Percentiles rank a stretch among this genome's conserved stretches.
phyloP scores from a whole-genome alignment of 352 stramenopile genomes.

The Phytophthora podocarpi region DNA sequence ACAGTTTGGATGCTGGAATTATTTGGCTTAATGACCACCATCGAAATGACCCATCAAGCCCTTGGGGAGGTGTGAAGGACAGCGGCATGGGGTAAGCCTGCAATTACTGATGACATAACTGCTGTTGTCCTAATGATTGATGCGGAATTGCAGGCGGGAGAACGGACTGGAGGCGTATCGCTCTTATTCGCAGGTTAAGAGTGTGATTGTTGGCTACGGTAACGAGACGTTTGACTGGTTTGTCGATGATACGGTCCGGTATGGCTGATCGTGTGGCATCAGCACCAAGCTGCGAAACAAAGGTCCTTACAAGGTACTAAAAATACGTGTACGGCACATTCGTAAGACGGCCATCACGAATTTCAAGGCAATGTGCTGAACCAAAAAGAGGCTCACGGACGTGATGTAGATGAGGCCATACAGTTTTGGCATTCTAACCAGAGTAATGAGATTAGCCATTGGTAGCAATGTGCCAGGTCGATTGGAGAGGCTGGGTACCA shows the following conservation, averaged over 20 bases:
- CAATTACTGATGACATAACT: too few relatives aligned
- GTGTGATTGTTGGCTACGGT: conserved; percentile 62
- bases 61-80: conserved; percentile 77
- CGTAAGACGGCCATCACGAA: too few relatives aligned
- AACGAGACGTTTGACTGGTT: conserved; percentile 85
- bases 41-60: conserved; percentile 58
- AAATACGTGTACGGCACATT: too few relatives aligned
- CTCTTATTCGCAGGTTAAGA: conserved; percentile 85
- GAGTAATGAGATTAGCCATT: too few relatives aligned
- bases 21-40: conserved; percentile 91
- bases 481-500: not conserved
- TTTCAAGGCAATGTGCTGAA: too few relatives aligned
- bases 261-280: conserved; percentile 44
- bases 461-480: too few relatives aligned
- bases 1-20: conserved; percentile 87
- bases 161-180: conserved; percentile 77
- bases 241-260: conserved; percentile 57
- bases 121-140: too few relatives aligned
- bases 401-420: too few relatives aligned
- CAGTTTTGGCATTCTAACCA: too few relatives aligned
- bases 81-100: conserved; percentile 68
- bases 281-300: too few relatives aligned
- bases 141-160: conserved; percentile 74
- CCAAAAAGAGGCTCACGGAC: too few relatives aligned
- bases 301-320: too few relatives aligned